Conservation (phyloP, 805 yeast genomes). For the Cyberlindnera galapagoensis region DNA sequence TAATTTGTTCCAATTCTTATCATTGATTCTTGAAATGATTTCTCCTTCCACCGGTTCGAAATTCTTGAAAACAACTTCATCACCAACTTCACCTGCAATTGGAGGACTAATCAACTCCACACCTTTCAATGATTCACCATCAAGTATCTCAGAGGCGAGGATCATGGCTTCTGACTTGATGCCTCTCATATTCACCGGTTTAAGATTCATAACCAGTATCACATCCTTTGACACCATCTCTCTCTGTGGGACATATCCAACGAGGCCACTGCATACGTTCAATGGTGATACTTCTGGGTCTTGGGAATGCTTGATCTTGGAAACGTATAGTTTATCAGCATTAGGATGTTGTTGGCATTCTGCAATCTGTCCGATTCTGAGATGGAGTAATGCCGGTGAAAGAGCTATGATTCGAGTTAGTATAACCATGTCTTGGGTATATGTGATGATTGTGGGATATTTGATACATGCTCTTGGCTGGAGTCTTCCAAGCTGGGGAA, state of each 20-base stretch:
- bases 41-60: conserved; percentile 8
- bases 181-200: conserved; percentile 59
- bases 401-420: background rate
- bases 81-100: conserved; percentile 30
- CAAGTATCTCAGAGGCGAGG: conserved; percentile 43
- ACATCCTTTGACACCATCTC: conserved; percentile 36
- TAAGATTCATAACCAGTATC: conserved; percentile 51
- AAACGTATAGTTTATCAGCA: conserved; percentile 56
- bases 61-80: conserved; percentile 31
- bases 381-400: conserved; percentile 21
- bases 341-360: conserved; percentile 43
- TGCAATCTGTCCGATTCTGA: conserved; percentile 43
- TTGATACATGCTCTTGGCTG: too few relatives aligned
- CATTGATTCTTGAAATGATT: conserved; percentile 5
- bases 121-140: conserved; percentile 8
- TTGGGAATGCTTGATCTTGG: conserved; percentile 29
- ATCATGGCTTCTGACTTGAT: conserved; percentile 59
- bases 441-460: too few relatives aligned
- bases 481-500: too few relatives aligned
- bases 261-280: conserved; percentile 58
- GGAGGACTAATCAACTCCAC: conserved; percentile 49
- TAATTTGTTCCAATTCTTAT: conserved; percentile 13
- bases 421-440: background rate
- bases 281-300: conserved; percentile 2
- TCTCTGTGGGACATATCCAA: conserved; percentile 33